phyloP scores from a whole-genome alignment of 345 rosid genomes.

The Turritis glabra region DNA sequence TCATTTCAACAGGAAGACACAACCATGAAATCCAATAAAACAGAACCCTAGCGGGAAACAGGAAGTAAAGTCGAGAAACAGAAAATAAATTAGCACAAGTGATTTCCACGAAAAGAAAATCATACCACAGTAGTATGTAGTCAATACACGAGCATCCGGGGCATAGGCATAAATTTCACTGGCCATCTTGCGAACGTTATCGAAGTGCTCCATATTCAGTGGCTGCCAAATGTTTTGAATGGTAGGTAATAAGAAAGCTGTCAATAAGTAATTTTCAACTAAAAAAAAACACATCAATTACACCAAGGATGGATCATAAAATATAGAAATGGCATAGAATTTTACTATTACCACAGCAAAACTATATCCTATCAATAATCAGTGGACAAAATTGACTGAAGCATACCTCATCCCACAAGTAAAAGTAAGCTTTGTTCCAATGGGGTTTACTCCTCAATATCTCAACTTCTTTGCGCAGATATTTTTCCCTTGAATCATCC shows the following conservation, averaged over 20 bases:
- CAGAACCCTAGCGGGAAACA: background rate
- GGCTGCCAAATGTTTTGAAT: constrained; percentile 56
- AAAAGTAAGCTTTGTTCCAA: constrained; percentile 97
- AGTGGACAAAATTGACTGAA: background rate
- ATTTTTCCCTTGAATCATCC: constrained; percentile 60
- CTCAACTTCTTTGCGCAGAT: constrained; percentile 88
- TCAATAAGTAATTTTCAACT: background rate
- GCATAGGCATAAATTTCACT: constrained; percentile 84
- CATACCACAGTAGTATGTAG: constrained; percentile 91
- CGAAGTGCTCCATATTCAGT: constrained; percentile 85
- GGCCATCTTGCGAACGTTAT: constrained; percentile 77
- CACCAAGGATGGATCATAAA: background rate
- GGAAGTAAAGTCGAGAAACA: background rate
- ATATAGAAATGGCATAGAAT: background rate
- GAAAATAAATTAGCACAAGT: background rate
- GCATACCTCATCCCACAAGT: constrained; percentile 94
- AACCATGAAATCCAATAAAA: background rate
- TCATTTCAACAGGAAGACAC: constrained; percentile 19
- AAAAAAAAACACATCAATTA: constrained; percentile 6
- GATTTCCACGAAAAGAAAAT: constrained; percentile 13
- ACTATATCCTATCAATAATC: background rate
- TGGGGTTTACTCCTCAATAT: constrained; percentile 80
- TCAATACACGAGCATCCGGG: constrained; percentile 93
- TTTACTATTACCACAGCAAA: background rate
- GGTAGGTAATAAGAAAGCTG: constrained; percentile 25